These are phyloP conservation scores for Myriosclerotinia duriaeana DNA, from an alignment of 2,329 filamentous ascomycete genomes.

Conservation along the genomic window DNA sequence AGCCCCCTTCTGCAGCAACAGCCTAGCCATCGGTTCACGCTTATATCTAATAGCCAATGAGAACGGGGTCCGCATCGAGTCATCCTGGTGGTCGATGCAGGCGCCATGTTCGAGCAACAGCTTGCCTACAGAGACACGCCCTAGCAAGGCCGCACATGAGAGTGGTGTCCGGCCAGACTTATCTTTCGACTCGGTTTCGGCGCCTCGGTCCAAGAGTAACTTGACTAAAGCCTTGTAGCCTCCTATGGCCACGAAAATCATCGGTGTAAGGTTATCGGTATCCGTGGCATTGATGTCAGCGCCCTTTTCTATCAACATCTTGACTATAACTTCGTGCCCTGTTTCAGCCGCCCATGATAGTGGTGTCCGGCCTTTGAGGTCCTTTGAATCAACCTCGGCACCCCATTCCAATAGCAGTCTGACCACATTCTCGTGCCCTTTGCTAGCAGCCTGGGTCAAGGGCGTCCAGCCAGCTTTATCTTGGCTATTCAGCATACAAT, in stretches of 20 bases:
- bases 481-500: no score
- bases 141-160: not conserved
- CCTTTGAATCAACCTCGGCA: not conserved
- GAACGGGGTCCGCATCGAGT: not conserved
- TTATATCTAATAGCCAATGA: not conserved
- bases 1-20: not conserved
- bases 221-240: not conserved
- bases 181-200: not conserved
- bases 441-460: no score
- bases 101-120: not conserved
- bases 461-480: no score
- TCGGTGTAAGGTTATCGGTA: not conserved
- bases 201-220: not conserved
- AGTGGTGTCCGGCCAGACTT: not conserved
- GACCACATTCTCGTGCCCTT: no score
- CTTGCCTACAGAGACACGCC: not conserved
- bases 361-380: conserved; percentile 8
- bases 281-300: not conserved
- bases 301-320: conserved; percentile 24
- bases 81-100: not conserved
- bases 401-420: no score
- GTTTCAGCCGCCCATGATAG: not conserved
- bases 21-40: not conserved
- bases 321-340: conserved; percentile 23
- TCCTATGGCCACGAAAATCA: not conserved